A percentile compares a stretch with the other conserved stretches of the same genome.
phyloP scores from a whole-genome alignment of 148 eudicot species.

The Rhododendron mucronatum region DNA sequence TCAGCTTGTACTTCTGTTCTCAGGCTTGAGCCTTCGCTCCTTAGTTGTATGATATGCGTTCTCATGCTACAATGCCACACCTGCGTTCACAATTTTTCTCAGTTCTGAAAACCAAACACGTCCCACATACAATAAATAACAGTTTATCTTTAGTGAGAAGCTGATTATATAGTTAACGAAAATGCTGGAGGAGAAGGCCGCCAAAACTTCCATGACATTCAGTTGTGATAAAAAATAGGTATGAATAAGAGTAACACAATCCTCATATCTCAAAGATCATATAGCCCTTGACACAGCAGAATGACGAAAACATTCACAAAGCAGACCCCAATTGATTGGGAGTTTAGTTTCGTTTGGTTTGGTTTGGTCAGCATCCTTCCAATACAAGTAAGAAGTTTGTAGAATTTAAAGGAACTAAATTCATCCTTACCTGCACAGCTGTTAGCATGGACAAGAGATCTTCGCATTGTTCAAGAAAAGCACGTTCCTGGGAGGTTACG shows the following conservation, averaged over 20 bases:
- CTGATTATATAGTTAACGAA: neutral
- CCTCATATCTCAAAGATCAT: neutral
- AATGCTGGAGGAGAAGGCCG: neutral
- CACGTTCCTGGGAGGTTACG: conserved; percentile 39
- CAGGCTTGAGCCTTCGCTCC: conserved; percentile 22
- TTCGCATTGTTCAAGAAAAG: conserved; percentile 54
- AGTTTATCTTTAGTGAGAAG: neutral
- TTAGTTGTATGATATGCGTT: conserved; percentile 52
- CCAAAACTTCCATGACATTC: neutral
- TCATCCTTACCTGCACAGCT: conserved; percentile 56
- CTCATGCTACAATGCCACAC: conserved; percentile 68
- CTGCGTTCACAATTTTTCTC: conserved; percentile 29
- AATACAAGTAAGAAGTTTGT: neutral
- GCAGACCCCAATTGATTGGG: neutral
- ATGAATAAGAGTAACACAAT: neutral
- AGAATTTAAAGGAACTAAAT: neutral
- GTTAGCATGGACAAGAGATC: conserved; percentile 52
- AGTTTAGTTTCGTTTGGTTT: neutral
- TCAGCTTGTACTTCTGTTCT: conserved; percentile 26
- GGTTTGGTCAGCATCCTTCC: neutral
- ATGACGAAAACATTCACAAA: neutral
- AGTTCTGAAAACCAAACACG: neutral
- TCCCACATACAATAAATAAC: neutral
- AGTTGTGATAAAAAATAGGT: neutral
- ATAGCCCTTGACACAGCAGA: neutral